Evolutionary conservation across 495 filamentous ascomycete species (phyloP), one percentile per base, ranked within the genome.

Genomic region (Hyaloscypha bicolor): DNA sequence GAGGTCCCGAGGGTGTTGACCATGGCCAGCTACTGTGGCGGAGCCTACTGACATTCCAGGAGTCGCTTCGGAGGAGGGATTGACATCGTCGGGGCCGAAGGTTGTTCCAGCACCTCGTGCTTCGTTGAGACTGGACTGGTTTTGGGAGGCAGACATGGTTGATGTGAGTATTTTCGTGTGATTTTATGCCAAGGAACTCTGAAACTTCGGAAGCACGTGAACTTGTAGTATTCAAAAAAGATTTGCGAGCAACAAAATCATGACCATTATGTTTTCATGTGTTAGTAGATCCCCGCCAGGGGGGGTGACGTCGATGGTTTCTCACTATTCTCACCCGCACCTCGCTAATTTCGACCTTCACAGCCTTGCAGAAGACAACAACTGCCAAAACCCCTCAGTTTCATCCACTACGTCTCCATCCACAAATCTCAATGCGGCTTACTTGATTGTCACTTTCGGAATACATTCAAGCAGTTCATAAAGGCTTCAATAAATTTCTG

Each of bases 11-110:
- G 71, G 71, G 35, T 71, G 72, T n/a, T 74, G 30, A 19, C 69
- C 68, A 39, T 69, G 70, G 19, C 67, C 70, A 31, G 69, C 67
- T 31, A 69, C 72, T 48, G 72, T 69, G 31, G 72, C 69, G 4
- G 64, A 69, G 6, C 72, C 72, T 32, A 48, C 69, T n/a, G 67
- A 69, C 14, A 60, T 67, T 25, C 51, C 66, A 19, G 69, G 60
- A 9, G 69, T 73, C 12, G 69, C 71, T 19, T 11, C 42, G 5
- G 62, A 62, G 11, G 65, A 67, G 12, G 60, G 16, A 12, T 71
- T 61, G n/a, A 32, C 55, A 55, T 65, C 59, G 30, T 63, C 53
- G 11, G 66, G 58, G 8, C 63, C 69, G n/a, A 60, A 69, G 22
- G 65, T 69, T 39, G 63, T 66, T 57, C 67, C 68, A 30, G 60